These are phyloP conservation scores for Phialocephala subalpina DNA, from an alignment of 2,329 filamentous ascomycete species.

Conservation along the genomic window DNA sequence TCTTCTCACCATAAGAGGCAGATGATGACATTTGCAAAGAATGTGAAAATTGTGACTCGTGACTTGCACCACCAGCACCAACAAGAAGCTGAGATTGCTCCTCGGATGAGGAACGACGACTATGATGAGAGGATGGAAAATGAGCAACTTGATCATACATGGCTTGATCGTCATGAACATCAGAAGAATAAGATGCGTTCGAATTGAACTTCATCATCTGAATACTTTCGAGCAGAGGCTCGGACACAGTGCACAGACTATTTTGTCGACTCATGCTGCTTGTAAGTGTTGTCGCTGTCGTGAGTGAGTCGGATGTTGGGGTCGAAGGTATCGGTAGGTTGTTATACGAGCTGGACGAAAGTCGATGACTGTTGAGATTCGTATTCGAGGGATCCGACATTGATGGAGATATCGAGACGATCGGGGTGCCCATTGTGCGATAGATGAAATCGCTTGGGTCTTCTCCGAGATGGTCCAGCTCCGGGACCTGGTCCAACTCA, in stretches of 20 bases:
- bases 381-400: slow-evolving; percentile 16
- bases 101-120: slow-evolving; percentile 41
- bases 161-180: slow-evolving; percentile 39
- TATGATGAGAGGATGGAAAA: slow-evolving; percentile 39
- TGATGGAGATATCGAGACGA: slow-evolving; percentile 34
- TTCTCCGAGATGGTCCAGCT: slow-evolving; percentile 34
- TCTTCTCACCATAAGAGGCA: slow-evolving; percentile 40
- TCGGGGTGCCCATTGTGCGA: slow-evolving; percentile 32
- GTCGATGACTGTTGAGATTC: slow-evolving; percentile 29
- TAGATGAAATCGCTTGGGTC: slow-evolving; percentile 38
- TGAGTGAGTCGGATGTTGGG: slow-evolving; percentile 42
- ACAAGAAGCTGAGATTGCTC: slow-evolving; percentile 43
- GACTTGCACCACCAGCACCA: slow-evolving; percentile 43
- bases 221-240: slow-evolving; percentile 42
- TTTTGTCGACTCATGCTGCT: slow-evolving; percentile 45
- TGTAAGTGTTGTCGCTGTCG: slow-evolving; percentile 42
- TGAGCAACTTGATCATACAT: slow-evolving; percentile 38
- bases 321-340: slow-evolving; percentile 40
- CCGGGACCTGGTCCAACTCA: slow-evolving; percentile 40
- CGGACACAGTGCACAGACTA: slow-evolving; percentile 41
- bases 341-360: slow-evolving; percentile 34
- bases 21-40: slow-evolving; percentile 40
- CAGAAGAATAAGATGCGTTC: slow-evolving; percentile 40
- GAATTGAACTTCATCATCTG: slow-evolving; percentile 45
- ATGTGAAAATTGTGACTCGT: slow-evolving; percentile 42